A percentile compares a stretch with the other conserved stretches of the same genome.
phyloP scores from a whole-genome alignment of 148 eudicot genomes.

The Silene conica region DNA sequence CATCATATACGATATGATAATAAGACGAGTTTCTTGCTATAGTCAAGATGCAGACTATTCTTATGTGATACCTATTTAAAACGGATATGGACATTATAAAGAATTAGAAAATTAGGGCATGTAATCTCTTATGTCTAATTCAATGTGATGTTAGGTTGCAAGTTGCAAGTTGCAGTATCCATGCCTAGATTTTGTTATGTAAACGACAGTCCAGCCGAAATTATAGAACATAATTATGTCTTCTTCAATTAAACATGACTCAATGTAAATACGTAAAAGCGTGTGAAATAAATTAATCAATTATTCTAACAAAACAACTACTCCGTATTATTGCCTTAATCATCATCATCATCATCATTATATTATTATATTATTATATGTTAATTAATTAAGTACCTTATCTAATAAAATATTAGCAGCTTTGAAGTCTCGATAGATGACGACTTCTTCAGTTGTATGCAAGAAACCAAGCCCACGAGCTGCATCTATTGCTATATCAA shows the following conservation, averaged over 20 bases:
- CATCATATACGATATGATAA: too few species aligned
- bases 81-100: too few species aligned
- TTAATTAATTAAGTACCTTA: background rate
- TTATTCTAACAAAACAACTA: background rate
- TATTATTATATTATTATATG: background rate
- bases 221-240: too few species aligned
- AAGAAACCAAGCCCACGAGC: background rate
- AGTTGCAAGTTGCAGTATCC: too few species aligned
- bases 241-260: background rate
- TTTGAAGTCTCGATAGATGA: conserved; percentile 8
- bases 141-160: too few species aligned
- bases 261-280: background rate
- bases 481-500: conserved; percentile 2
- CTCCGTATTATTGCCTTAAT: too few species aligned
- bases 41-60: too few species aligned
- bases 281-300: background rate
- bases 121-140: too few species aligned
- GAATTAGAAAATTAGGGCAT: too few species aligned
- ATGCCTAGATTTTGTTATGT: background rate
- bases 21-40: too few species aligned
- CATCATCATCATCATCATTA: too few species aligned
- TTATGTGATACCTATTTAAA: too few species aligned
- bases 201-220: background rate
- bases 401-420: conserved; percentile 5
- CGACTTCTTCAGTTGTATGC: background rate